Conservation (phyloP, 2,329 filamentous ascomycete genomes). For the Ascochyta pisi region DNA sequence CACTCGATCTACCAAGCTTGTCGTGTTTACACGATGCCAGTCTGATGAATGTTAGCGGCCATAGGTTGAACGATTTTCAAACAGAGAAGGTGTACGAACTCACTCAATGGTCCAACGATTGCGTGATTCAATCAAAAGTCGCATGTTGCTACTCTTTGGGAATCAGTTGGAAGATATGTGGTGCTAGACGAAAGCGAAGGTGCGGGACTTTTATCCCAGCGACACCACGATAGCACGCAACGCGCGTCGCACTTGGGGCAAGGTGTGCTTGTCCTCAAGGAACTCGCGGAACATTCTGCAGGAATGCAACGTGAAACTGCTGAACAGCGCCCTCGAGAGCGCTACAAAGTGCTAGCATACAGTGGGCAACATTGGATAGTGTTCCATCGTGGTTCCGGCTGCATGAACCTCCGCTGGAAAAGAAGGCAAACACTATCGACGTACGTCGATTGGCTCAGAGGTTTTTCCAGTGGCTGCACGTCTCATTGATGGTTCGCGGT, state of each 20-base stretch:
- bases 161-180: conserved; percentile 1
- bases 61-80: neutral
- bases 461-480: neutral
- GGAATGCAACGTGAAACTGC: conserved; percentile 2
- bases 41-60: neutral
- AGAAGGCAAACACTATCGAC: neutral
- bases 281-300: neutral
- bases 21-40: conserved; percentile 5
- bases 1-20: neutral
- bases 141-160: conserved; percentile 12
- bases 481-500: neutral
- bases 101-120: conserved; percentile 15
- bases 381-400: neutral
- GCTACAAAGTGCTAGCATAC: neutral
- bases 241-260: conserved; percentile 4
- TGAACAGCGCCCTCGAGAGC: neutral
- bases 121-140: conserved; percentile 12
- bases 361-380: neutral
- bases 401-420: neutral
- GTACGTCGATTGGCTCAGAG: neutral
- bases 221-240: neutral
- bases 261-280: conserved; percentile 4
- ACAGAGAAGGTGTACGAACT: conserved; percentile 8
- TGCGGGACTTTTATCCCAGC: conserved; percentile 8
- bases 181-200: neutral